Base-by-base conservation (phyloP, 2,329 filamentous ascomycete genomes). In the Fusarium temperatum region DNA sequence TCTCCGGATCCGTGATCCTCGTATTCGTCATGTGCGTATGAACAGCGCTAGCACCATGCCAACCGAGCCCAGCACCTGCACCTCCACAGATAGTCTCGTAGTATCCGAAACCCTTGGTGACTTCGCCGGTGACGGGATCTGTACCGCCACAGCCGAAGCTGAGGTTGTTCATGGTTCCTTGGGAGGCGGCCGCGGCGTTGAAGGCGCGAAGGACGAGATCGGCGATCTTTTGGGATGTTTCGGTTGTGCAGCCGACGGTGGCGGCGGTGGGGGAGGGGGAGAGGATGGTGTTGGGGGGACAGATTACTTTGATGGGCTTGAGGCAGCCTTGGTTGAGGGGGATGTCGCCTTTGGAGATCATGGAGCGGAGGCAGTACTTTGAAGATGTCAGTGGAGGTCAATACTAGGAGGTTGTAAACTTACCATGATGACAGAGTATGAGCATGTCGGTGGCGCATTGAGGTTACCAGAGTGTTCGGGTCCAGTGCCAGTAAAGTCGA, bases 151-250 rank as follows among this genome's bases (percentile, higher is more conserved):
- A 93, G 60, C 93, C 93, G 77, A 95, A 95, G 2, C 92, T 95
- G 18, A 95, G 85, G 78, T 94, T 95, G 82, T 95, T 95, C 80
- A 90, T 92, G 78, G 93, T 92, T n/a, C 93, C 93, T 75, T 95
- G 93, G 1, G 87, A 90, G 5, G 93, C 93, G 3, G 93, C 92
- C 64, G 91, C 93, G 4, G 92, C 93, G 58, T 88, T 86, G 85
- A 95, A 95, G 4, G 92, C 92, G 75, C 91, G 92, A 50, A 95
- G 86, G 3, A 95, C 91, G 4, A 94, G 92, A 77, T 95, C 93
- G 11, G 80, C 78, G 5, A 83, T 75, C n/a, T 80, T 80, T 65
- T 82, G 81, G 5, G 80, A 82, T 1, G 81, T 82, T 18, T 80
- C 76, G 6, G 78, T 79, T 12, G 78, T 82, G 47, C 78, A 79